A percentile compares a stretch with the other conserved stretches of the same genome.
Conservation (phyloP, 371 early-diverging fungal genomes). For the Mortierella sp. region DNA sequence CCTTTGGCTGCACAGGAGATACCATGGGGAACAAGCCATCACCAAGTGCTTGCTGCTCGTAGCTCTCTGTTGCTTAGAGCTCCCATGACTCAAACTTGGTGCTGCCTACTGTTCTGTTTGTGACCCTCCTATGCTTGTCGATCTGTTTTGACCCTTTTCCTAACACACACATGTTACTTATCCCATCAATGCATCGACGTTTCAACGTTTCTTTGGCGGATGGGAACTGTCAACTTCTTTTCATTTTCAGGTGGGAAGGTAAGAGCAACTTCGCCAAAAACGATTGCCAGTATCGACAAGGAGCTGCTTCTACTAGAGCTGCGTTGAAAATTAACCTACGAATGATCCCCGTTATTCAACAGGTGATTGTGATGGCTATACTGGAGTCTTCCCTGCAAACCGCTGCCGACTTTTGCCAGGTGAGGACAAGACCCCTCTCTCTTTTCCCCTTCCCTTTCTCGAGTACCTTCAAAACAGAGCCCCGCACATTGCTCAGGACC, state of each 20-base stretch:
- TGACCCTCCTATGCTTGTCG: too few relatives aligned
- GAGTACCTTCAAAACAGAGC: background rate
- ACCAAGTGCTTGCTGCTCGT: background rate
- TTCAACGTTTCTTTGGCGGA: background rate
- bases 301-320: background rate
- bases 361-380: conserved; percentile 42
- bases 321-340: background rate
- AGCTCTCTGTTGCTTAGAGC: too few relatives aligned
- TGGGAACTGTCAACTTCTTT: too few relatives aligned
- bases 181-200: too few relatives aligned
- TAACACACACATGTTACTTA: too few relatives aligned
- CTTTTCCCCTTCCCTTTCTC: background rate
- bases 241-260: conserved; percentile 48
- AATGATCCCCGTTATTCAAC: background rate
- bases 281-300: too few relatives aligned
- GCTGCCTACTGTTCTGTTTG: too few relatives aligned
- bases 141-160: too few relatives aligned
- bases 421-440: conserved; percentile 4
- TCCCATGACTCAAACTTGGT: too few relatives aligned
- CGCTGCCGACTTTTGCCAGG: conserved; percentile 39
- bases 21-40: background rate
- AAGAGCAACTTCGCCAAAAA: conserved; percentile 1
- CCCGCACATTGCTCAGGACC: background rate
- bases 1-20: background rate
- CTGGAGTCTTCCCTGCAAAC: conserved; percentile 50